Conservation (phyloP, 2,329 filamentous ascomycete species). For the Nectriaceae sp. region DNA sequence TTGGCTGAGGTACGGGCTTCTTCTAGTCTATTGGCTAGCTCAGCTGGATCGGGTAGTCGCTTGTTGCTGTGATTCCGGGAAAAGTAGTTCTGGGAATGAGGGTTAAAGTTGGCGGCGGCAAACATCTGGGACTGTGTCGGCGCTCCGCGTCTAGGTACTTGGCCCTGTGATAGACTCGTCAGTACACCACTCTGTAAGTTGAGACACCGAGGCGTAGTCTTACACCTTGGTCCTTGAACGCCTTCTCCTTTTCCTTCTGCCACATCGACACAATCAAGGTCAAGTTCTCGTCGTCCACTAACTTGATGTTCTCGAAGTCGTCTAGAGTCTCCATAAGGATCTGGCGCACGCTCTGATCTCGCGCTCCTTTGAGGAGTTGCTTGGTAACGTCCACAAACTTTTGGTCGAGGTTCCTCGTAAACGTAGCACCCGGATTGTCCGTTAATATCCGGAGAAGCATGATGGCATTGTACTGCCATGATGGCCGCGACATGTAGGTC, state of each 20-base stretch:
- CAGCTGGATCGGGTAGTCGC: constrained; percentile 66
- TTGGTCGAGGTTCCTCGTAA: constrained; percentile 87
- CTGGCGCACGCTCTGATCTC: constrained; percentile 77
- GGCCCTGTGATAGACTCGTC: constrained; percentile 19
- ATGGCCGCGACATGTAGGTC: constrained; percentile 64
- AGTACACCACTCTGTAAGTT: constrained; percentile 7
- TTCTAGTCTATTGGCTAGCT: constrained; percentile 81
- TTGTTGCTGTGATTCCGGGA: constrained; percentile 50
- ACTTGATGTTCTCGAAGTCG: constrained; percentile 71
- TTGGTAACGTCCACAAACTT: constrained; percentile 80
- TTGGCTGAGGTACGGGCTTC: constrained; percentile 90
- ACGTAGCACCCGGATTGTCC: constrained; percentile 88
- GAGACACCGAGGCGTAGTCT: constrained; percentile 24
- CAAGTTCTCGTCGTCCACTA: constrained; percentile 73
- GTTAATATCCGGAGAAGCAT: constrained; percentile 92
- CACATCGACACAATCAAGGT: constrained; percentile 79
- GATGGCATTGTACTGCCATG: constrained; percentile 91
- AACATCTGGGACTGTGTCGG: constrained; percentile 12
- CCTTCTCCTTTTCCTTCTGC: constrained; percentile 79
- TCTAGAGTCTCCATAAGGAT: constrained; percentile 87
- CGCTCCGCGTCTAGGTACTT: constrained; percentile 18
- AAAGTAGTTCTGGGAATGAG: constrained; percentile 59
- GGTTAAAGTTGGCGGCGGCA: constrained; percentile 25
- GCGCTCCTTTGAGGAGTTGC: constrained; percentile 69
- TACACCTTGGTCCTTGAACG: constrained; percentile 53